These are phyloP conservation scores for cucumber (Cucumis sativus) DNA, from an alignment of 306 rosid genomes.

Conservation along the genomic window Cucumber_9930_V3 NC_026660.2:16740001-16740500, in stretches of 20 bases:
- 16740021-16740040: background rate
- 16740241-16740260: background rate
- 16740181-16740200: background rate
- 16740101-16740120: background rate
- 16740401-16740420: background rate
- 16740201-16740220: background rate
- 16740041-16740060: background rate
- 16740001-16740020: background rate
- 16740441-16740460: background rate
- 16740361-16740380: background rate
- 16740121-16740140: background rate
- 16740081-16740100: background rate
- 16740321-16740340: background rate
- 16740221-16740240: background rate
- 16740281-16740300: background rate
- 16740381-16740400: background rate
- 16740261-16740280: background rate
- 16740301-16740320: background rate
- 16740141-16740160: background rate
- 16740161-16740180: background rate
- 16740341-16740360: background rate
- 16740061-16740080: background rate
- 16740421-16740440: background rate
- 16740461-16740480: background rate
- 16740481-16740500: background rate